phyloP scores from a whole-genome alignment of 805 yeast species.

The Kluyveromyces starmeri region DNA sequence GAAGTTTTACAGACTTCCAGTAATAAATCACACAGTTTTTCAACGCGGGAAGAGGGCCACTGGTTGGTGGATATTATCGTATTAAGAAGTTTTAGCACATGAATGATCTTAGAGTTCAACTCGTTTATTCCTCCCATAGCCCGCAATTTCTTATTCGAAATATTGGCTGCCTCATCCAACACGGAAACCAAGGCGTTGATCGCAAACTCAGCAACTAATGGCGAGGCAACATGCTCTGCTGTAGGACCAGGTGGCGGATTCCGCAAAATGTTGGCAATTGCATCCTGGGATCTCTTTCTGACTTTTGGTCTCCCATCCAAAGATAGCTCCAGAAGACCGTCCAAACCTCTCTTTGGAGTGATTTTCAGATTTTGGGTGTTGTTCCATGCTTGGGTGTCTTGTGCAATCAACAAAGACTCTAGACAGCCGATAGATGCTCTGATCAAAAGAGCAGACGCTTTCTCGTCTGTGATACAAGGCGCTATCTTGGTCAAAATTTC shows the following conservation, averaged over 20 bases:
- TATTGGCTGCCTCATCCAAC: constrained; percentile 31
- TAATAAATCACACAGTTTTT: constrained; percentile 64
- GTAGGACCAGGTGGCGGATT: constrained; percentile 71
- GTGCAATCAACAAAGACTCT: constrained; percentile 70
- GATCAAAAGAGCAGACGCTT: constrained; percentile 70
- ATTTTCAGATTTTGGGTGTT: constrained; percentile 39
- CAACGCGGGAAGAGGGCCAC: constrained; percentile 73
- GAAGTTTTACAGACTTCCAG: constrained; percentile 70
- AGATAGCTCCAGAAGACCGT: constrained; percentile 68
- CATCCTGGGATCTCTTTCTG: constrained; percentile 89
- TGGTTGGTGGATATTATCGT: constrained; percentile 62
- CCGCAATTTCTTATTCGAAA: constrained; percentile 28
- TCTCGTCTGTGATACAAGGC: constrained; percentile 61
- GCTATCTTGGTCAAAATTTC: constrained; percentile 75
- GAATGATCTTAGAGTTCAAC: constrained; percentile 52
- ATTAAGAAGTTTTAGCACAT: constrained; percentile 65
- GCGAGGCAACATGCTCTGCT: constrained; percentile 70
- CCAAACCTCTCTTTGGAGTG: constrained; percentile 71
- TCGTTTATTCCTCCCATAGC: constrained; percentile 37
- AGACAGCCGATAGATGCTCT: constrained; percentile 80
- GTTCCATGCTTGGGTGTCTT: constrained; percentile 74
- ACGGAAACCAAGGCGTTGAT: constrained; percentile 44
- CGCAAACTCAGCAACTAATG: constrained; percentile 58
- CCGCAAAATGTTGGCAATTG: constrained; percentile 54
- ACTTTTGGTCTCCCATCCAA: constrained; percentile 91